These are phyloP conservation scores for Seiridium unicorne DNA, from an alignment of 2,329 filamentous ascomycete genomes.

Conservation along the genomic window DNA sequence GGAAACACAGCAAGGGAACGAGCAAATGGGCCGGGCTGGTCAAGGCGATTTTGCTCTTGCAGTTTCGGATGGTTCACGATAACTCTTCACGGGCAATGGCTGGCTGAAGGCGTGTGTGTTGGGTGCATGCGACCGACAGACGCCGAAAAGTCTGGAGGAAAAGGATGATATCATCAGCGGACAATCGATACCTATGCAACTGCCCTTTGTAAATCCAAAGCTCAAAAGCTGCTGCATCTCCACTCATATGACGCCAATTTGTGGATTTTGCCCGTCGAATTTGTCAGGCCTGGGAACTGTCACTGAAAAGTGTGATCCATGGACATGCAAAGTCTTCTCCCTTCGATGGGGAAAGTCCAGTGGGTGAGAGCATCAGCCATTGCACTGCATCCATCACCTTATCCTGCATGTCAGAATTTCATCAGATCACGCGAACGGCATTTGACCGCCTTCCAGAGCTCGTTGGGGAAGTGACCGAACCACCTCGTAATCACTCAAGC, in stretches of 20 bases:
- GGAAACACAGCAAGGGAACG: neutral
- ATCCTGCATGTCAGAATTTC: too few relatives aligned
- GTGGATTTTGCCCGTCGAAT: neutral
- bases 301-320: too few relatives aligned
- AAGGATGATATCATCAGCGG: neutral
- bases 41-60: neutral
- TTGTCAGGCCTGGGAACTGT: too few relatives aligned
- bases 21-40: neutral
- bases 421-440: too few relatives aligned
- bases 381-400: too few relatives aligned
- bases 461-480: too few relatives aligned
- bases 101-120: neutral
- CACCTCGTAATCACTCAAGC: too few relatives aligned
- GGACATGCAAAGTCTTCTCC: too few relatives aligned
- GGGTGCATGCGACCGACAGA: neutral
- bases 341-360: too few relatives aligned
- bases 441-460: too few relatives aligned
- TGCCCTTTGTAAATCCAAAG: neutral
- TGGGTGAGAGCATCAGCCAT: too few relatives aligned
- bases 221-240: neutral
- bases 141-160: neutral
- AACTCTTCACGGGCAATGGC: neutral
- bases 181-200: neutral
- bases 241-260: conserved; percentile 2
- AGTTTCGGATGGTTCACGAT: neutral